Evolutionary conservation across 129 eudicot species (phyloP), one percentile per base, ranked within the genome.

Genomic region (Cynara cardunculus): DNA sequence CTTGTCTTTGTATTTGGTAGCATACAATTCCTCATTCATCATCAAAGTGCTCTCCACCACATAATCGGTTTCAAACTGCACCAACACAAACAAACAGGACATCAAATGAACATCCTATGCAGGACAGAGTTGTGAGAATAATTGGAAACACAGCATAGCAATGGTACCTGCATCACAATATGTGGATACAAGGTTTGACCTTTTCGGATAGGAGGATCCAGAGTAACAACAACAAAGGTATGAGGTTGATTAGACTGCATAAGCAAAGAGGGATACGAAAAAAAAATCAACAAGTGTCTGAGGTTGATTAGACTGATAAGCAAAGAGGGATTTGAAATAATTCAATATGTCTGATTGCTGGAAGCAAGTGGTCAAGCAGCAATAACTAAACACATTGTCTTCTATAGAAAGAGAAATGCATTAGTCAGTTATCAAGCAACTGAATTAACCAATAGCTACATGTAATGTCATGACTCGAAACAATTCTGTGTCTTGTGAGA

Each of bases 131-230:
- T 32, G 65, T 32, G 18, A 82, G 0, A 1, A 69, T 46, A 22
- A n/a, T 53, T n/a, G 7, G 0, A 70, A 39, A n/a, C 18, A 2
- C 53, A 44, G 13, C 0, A 66, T 14, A 56, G 32, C 21, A 49
- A 74, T 62, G 44, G 56, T 88, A 96, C 99, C 99, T 96, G 99
- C 89, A 93, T 80, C 79, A 96, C 98, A 66, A 96, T 96, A 79
- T 96, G 99, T 41, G 99, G 99, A 82, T 96, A 96, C 83, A 96
- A 39, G 8, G 99, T 96, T 88, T 96, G 97, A 70, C 99, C 99
- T 79, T 96, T 96, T 72, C 97, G 91, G 70, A 96, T 96, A 24
- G 99, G 99, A 10, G 98, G 99, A 59, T 96, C 99, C 84, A 93
- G 89, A 78, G 98, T 93, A 34, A 93, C 88, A 74, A 96, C 93